Percentiles rank a stretch among this genome's conserved stretches.
These are phyloP conservation scores for Macroventuria anomochaeta DNA, from an alignment of 2,329 filamentous ascomycete genomes.

Conservation along the genomic window DNA sequence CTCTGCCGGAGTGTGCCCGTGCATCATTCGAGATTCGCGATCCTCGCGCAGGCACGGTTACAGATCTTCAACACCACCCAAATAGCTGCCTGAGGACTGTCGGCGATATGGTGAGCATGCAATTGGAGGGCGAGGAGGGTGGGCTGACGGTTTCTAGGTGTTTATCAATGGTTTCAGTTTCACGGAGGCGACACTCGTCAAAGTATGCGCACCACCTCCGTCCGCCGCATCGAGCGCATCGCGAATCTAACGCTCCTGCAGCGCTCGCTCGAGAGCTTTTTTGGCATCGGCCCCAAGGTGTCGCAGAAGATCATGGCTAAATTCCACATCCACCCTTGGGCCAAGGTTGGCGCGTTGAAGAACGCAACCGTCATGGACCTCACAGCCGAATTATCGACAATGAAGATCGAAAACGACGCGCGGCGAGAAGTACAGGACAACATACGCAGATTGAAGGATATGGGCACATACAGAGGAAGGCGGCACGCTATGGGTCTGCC, in stretches of 20 bases:
- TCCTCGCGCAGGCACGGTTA: conserved; percentile 22
- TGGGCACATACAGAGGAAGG: conserved; percentile 86
- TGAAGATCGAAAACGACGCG: conserved; percentile 94
- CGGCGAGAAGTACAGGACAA: conserved; percentile 80
- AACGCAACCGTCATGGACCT: conserved; percentile 80
- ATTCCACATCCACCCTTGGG: conserved; percentile 83
- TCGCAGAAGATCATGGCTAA: conserved; percentile 81
- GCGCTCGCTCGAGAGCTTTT: conserved; percentile 68
- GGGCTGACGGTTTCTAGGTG: conserved; percentile 60
- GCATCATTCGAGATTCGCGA: conserved; percentile 23
- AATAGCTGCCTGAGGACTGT: conserved; percentile 21
- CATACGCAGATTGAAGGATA: conserved; percentile 84
- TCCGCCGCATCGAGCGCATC: conserved; percentile 38
- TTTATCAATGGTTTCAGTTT: conserved; percentile 90
- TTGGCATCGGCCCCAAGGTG: conserved; percentile 45
- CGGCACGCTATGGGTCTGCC: conserved; percentile 93
- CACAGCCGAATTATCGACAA: conserved; percentile 82
- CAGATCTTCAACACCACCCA: conserved; percentile 26
- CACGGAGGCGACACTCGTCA: conserved; percentile 79
- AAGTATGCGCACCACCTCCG: conserved; percentile 61
- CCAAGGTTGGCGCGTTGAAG: conserved; percentile 76
- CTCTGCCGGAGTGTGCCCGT: conserved; percentile 14
- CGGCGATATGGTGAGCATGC: conserved; percentile 35
- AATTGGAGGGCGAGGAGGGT: conserved; percentile 1
- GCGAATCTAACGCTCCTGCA: conserved; percentile 34